phyloP scores from a whole-genome alignment of 1,139 yeast genomes.

The Ogataea hybrid region DNA sequence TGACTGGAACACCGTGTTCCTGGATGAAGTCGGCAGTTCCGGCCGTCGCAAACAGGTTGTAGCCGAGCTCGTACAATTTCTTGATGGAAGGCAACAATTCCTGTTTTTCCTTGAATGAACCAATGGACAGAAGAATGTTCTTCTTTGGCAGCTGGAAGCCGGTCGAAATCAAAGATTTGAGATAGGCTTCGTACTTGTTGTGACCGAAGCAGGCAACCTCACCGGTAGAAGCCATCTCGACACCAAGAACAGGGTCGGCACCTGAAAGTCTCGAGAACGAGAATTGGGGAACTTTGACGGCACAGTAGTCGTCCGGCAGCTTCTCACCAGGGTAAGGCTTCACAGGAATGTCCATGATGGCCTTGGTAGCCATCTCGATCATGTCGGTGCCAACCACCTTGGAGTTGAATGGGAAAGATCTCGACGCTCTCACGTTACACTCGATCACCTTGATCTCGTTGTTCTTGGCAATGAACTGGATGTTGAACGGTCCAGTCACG shows the following conservation, averaged over 20 bases:
- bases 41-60: constrained; percentile 91
- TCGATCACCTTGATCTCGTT: constrained; percentile 84
- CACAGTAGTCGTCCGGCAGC: constrained; percentile 92
- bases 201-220: constrained; percentile 98
- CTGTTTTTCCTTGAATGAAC: constrained; percentile 96
- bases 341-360: constrained; percentile 85
- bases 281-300: constrained; percentile 97
- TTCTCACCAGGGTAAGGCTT: constrained; percentile 87
- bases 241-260: constrained; percentile 98
- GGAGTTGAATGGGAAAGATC: constrained; percentile 98
- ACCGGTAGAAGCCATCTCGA: constrained; percentile 99
- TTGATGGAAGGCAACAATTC: constrained; percentile 88
- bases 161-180: constrained; percentile 90
- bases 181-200: constrained; percentile 94
- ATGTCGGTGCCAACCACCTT: constrained; percentile 96
- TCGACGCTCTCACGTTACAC: constrained; percentile 97
- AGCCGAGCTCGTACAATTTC: constrained; percentile 81
- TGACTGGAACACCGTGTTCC: constrained; percentile 92
- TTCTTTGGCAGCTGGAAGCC: constrained; percentile 95
- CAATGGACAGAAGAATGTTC: constrained; percentile 89
- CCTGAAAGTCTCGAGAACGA: constrained; percentile 97
- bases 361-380: constrained; percentile 97
- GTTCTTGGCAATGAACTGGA: constrained; percentile 83
- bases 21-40: constrained; percentile 99
- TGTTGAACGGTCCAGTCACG: constrained; percentile 97